Evolutionary conservation across 2,329 filamentous ascomycete genomes (phyloP).

Genomic region (Cladosporium phlei): DNA sequence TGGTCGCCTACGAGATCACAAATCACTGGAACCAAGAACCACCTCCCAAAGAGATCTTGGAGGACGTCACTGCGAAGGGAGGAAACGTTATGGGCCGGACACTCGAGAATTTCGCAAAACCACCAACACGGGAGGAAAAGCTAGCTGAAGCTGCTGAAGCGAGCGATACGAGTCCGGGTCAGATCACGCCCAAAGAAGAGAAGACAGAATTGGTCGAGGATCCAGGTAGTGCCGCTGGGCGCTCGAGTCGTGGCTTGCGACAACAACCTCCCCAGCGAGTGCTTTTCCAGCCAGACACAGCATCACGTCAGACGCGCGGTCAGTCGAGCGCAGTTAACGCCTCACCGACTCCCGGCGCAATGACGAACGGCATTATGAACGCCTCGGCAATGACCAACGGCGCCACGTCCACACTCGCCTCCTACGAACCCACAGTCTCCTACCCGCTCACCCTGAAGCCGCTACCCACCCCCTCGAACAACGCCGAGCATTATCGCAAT

Average conservation of each 20-base stretch:
- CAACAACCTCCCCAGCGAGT: constrained; percentile 81
- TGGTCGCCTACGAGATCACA: constrained; percentile 77
- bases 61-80: constrained; percentile 74
- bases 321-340: constrained; percentile 22
- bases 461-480: constrained; percentile 70
- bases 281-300: constrained; percentile 75
- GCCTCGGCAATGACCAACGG: constrained; percentile 23
- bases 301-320: constrained; percentile 60
- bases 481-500: constrained; percentile 62
- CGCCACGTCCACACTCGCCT: constrained; percentile 52
- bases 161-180: constrained; percentile 46
- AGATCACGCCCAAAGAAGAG: constrained; percentile 49
- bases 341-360: constrained; percentile 44
- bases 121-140: constrained; percentile 45
- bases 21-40: constrained; percentile 73
- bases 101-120: constrained; percentile 63
- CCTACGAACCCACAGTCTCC: constrained; percentile 63
- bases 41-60: constrained; percentile 81
- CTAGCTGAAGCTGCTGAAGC: constrained; percentile 42
- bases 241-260: constrained; percentile 41
- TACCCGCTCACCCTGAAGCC: constrained; percentile 65
- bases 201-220: constrained; percentile 49
- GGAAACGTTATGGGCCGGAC: constrained; percentile 74
- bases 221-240: constrained; percentile 35
- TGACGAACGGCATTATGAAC: constrained; percentile 46